Conservation (phyloP, 805 yeast genomes). For the Candida boleticola region DNA sequence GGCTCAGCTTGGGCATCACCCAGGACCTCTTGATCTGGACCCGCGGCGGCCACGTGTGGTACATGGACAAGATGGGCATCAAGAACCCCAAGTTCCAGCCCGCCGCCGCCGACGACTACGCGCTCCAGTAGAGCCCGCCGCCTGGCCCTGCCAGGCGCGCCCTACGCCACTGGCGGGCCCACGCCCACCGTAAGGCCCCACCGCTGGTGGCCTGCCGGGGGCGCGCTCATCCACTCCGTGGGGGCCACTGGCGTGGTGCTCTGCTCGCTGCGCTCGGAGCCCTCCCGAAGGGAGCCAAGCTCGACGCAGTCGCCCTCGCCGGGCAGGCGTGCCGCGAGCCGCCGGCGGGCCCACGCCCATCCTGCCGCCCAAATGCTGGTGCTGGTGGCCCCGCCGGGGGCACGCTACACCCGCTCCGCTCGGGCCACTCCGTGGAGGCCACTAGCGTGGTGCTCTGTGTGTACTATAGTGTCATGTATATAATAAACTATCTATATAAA, state of each 20-base stretch:
- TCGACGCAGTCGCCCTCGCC: no score
- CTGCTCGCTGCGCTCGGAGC: no score
- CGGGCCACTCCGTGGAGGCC: neutral
- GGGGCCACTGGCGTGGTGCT: neutral
- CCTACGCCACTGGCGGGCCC: no score
- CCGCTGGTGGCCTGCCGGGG: neutral
- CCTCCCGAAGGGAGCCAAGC: no score
- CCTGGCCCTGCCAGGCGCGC: no score
- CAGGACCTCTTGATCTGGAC: conserved; percentile 62
- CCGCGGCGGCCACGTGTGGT: conserved; percentile 70
- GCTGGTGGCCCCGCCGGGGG: neutral
- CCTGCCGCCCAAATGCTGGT: no score
- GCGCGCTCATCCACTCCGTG: neutral
- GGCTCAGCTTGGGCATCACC: conserved; percentile 57
- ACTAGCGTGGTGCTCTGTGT: no score
- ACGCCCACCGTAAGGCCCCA: no score
- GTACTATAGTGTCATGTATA: no score
- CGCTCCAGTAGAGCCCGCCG: no score
- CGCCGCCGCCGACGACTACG: neutral
- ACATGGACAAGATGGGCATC: conserved; percentile 35
- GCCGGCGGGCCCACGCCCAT: no score
- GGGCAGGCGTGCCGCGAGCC: no score
- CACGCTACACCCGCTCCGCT: neutral
- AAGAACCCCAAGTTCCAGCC: conserved; percentile 11
- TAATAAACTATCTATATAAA: neutral